phyloP scores from a whole-genome alignment of 2,329 filamentous ascomycete species.

The Mycocentrospora acerina region DNA sequence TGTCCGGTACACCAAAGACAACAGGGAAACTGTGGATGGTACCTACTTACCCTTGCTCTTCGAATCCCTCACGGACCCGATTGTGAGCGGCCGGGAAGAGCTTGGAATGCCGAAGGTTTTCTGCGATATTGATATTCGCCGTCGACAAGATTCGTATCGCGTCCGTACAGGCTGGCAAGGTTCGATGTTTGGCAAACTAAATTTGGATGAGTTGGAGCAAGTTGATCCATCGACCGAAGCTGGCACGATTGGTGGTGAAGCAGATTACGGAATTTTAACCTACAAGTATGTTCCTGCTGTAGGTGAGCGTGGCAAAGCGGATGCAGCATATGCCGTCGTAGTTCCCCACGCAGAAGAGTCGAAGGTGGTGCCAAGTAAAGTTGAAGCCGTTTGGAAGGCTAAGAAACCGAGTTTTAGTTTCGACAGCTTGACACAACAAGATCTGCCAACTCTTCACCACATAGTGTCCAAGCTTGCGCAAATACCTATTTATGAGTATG shows the following conservation, averaged over 20 bases:
- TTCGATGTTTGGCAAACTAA: conserved; percentile 34
- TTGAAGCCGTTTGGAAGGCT: conserved; percentile 40
- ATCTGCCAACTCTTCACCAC: conserved; percentile 63
- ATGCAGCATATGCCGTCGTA: conserved; percentile 56
- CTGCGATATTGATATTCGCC: conserved; percentile 51
- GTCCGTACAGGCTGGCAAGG: conserved; percentile 45
- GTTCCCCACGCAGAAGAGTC: conserved; percentile 36
- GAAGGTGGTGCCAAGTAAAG: conserved; percentile 35
- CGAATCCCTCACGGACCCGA: conserved; percentile 61
- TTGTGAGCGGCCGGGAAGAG: conserved; percentile 61
- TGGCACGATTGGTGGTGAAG: neutral
- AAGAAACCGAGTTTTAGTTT: conserved; percentile 51
- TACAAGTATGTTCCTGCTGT: conserved; percentile 61
- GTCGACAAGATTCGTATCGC: conserved; percentile 40
- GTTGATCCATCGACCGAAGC: conserved; percentile 5
- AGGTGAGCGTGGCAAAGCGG: conserved; percentile 48
- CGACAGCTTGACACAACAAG: conserved; percentile 54
- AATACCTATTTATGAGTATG: conserved; percentile 59
- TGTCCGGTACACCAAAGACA: conserved; percentile 56
- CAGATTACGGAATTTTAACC: conserved; percentile 54
- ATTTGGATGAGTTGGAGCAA: conserved; percentile 15
- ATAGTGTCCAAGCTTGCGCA: conserved; percentile 55
- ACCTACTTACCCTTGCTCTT: conserved; percentile 61
- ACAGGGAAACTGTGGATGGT: conserved; percentile 52
- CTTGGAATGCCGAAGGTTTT: conserved; percentile 63